phyloP scores from a whole-genome alignment of 1,284 basidiomycete species.

The Cystobasidium pallidum region DNA sequence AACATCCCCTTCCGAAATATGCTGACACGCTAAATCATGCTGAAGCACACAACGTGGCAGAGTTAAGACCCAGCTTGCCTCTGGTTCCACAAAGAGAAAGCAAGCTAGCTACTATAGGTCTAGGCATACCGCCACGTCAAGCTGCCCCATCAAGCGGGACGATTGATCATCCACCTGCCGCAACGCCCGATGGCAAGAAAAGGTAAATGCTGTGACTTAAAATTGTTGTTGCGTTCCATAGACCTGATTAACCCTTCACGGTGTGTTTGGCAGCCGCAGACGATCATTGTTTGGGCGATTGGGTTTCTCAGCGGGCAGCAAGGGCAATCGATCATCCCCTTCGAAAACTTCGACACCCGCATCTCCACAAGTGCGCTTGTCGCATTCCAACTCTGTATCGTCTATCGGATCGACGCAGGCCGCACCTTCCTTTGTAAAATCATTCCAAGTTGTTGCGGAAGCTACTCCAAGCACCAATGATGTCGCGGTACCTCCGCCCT shows the following conservation, averaged over 20 bases:
- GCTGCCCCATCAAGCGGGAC: background rate
- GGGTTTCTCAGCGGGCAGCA: conserved; percentile 26
- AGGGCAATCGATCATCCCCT: background rate
- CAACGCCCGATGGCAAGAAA: conserved; percentile 16
- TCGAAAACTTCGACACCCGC: background rate
- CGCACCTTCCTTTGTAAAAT: conserved; percentile 6
- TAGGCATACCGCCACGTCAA: background rate
- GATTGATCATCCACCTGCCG: background rate
- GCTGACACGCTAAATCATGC: background rate
- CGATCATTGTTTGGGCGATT: conserved; percentile 21
- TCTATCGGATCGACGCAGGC: conserved; percentile 10
- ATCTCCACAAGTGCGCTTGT: conserved; percentile 9
- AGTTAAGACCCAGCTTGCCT: background rate
- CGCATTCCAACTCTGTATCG: conserved; percentile 22
- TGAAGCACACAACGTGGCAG: background rate
- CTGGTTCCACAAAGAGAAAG: conserved; percentile 5
- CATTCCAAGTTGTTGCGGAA: conserved; percentile 24
- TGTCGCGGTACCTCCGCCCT: background rate
- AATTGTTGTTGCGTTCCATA: background rate
- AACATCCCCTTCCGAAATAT: conserved; percentile 7
- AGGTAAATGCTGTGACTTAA: background rate
- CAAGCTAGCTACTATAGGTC: conserved; percentile 24
- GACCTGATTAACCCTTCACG: background rate
- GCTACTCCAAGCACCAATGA: conserved; percentile 3
- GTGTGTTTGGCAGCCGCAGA: background rate